Evolutionary conservation across 257 asterid genomes (phyloP).

Genomic region (Solanum lignicaule): DNA sequence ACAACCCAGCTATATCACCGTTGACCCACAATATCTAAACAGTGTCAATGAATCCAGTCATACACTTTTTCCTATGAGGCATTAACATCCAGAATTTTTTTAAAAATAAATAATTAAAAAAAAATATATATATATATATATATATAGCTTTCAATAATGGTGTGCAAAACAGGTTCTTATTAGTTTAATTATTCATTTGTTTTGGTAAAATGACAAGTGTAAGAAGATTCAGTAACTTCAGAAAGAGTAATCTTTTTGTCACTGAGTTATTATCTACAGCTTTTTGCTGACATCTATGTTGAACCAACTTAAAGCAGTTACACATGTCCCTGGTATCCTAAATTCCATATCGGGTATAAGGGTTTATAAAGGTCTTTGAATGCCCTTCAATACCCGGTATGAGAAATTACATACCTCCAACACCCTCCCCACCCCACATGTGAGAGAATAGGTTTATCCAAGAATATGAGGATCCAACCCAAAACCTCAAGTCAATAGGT

Average conservation of each 20-base stretch:
- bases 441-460: background rate
- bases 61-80: background rate
- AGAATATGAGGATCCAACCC: background rate
- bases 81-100: background rate
- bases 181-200: background rate
- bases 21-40: background rate
- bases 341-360: background rate
- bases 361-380: background rate
- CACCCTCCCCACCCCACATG: background rate
- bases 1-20: background rate
- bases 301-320: background rate
- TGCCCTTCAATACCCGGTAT: background rate
- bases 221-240: background rate
- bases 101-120: no score
- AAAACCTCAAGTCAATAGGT: background rate
- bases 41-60: background rate
- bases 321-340: background rate
- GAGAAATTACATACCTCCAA: background rate
- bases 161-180: background rate
- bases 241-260: background rate
- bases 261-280: background rate
- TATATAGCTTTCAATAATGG: background rate
- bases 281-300: background rate
- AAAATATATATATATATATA: background rate
- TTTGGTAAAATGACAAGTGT: background rate